Percentiles rank a stretch among this genome's conserved stretches.
These are phyloP conservation scores for Staphylotrichum longicolle DNA, from an alignment of 495 filamentous ascomycete genomes.

Conservation along the genomic window DNA sequence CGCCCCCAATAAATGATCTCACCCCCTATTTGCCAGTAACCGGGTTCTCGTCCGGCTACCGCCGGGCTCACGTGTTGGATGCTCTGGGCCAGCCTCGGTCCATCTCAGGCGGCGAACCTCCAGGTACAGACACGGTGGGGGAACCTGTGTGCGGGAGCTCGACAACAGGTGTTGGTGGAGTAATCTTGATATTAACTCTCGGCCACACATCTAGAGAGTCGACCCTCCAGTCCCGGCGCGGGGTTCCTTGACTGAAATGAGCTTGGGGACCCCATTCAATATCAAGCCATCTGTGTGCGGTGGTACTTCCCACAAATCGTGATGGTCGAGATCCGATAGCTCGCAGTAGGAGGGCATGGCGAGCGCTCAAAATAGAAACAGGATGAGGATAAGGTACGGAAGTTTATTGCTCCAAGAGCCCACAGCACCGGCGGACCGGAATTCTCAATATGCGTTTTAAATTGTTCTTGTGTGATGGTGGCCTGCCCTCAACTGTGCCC, in stretches of 20 bases:
- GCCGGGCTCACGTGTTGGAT: not conserved
- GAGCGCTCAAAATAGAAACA: conserved; percentile 5
- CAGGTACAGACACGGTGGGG: not conserved
- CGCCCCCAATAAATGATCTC: conserved; percentile 5
- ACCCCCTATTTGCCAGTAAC: conserved; percentile 2
- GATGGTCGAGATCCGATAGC: conserved; percentile 1
- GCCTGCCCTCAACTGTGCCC: not conserved
- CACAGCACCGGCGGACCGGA: not conserved
- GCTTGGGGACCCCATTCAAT: not conserved
- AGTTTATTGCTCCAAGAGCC: not conserved
- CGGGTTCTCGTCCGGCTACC: not conserved
- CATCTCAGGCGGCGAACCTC: too few species aligned
- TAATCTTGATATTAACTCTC: too few species aligned
- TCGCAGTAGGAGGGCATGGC: not conserved
- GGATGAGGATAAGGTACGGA: not conserved
- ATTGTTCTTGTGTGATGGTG: not conserved
- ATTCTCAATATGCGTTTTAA: not conserved
- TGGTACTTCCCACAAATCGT: not conserved
- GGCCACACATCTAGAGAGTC: too few species aligned
- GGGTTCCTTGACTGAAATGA: too few species aligned
- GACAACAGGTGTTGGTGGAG: too few species aligned
- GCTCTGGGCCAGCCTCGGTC: not conserved
- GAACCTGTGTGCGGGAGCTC: too few species aligned
- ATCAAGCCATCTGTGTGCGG: not conserved
- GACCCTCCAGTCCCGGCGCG: too few species aligned